A percentile compares a stretch with the other conserved stretches of the same genome.
Conservation (phyloP, 305 asterid genomes). For the Fraxinus platypoda region DNA sequence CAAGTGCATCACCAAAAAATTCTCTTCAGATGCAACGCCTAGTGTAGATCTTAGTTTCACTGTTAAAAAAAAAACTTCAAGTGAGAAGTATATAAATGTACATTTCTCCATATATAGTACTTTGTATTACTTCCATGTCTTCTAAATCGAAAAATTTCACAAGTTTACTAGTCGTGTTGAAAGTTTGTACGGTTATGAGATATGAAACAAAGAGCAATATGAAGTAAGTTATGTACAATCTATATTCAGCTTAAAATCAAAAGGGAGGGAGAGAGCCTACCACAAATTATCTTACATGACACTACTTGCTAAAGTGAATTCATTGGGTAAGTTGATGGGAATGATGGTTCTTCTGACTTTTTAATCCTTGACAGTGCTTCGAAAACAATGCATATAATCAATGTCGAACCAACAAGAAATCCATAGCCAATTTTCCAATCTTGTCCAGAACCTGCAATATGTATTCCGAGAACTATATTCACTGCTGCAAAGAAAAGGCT, state of each 20-base stretch:
- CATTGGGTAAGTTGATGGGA: conserved; percentile 47
- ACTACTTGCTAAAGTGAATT: conserved; percentile 40
- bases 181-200: background rate
- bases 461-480: conserved; percentile 70
- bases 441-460: conserved; percentile 56
- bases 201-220: background rate
- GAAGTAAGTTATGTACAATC: background rate
- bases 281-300: conserved; percentile 20
- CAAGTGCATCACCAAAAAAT: background rate
- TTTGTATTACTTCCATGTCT: background rate
- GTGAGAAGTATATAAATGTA: background rate
- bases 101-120: background rate
- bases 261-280: background rate
- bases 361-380: conserved; percentile 59
- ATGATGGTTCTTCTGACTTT: conserved; percentile 32
- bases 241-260: background rate
- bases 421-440: conserved; percentile 77
- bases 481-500: conserved; percentile 76
- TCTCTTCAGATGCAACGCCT: background rate
- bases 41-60: background rate
- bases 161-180: background rate
- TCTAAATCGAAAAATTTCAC: background rate
- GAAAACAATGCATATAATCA: conserved; percentile 49
- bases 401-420: conserved; percentile 47
- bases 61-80: background rate